A percentile compares a stretch with the other conserved stretches of the same genome.
phyloP scores from a whole-genome alignment of 495 filamentous ascomycete species.

The Aspergillus nanangensis region DNA sequence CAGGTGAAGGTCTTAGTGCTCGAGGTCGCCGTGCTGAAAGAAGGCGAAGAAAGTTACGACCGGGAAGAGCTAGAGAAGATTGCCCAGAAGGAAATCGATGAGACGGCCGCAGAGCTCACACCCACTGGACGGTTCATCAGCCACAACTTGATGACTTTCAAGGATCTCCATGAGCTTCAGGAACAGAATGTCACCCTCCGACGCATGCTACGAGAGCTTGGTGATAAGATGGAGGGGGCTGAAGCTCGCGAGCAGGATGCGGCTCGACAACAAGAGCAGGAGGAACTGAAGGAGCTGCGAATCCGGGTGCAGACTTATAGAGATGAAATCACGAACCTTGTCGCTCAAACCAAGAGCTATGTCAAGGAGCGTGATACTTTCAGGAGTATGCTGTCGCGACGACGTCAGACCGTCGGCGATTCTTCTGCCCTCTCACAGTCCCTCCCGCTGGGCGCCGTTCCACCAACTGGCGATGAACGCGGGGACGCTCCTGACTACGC shows the following conservation, averaged over 20 bases:
- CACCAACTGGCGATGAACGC: slow-evolving; percentile 33
- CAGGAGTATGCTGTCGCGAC: slow-evolving; percentile 80
- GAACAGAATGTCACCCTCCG: slow-evolving; percentile 83
- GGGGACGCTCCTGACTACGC: slow-evolving; percentile 57
- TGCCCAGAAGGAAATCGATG: slow-evolving; percentile 59
- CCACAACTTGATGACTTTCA: slow-evolving; percentile 75
- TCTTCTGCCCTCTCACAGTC: slow-evolving; percentile 64
- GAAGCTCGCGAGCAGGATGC: slow-evolving; percentile 69
- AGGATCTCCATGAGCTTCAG: slow-evolving; percentile 77
- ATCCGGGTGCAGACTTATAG: slow-evolving; percentile 56
- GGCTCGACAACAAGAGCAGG: slow-evolving; percentile 64
- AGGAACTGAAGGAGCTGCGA: slow-evolving; percentile 66
- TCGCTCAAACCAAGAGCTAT: slow-evolving; percentile 81
- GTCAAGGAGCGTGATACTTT: slow-evolving; percentile 96
- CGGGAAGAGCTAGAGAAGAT: slow-evolving; percentile 68
- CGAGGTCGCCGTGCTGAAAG: slow-evolving; percentile 72
- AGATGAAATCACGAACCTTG: slow-evolving; percentile 73
- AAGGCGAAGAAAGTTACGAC: slow-evolving; percentile 69
- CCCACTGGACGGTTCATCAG: slow-evolving; percentile 86
- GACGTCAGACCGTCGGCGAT: slow-evolving; percentile 60
- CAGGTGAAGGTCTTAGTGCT: slow-evolving; percentile 86
- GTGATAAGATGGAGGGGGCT: slow-evolving; percentile 84
- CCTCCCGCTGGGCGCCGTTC: slow-evolving; percentile 41
- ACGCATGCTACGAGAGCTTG: slow-evolving; percentile 73
- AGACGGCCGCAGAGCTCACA: slow-evolving; percentile 55